Evolutionary conservation across 805 yeast species (phyloP).

Genomic region (Saccharomyces kudriavzevii): DNA sequence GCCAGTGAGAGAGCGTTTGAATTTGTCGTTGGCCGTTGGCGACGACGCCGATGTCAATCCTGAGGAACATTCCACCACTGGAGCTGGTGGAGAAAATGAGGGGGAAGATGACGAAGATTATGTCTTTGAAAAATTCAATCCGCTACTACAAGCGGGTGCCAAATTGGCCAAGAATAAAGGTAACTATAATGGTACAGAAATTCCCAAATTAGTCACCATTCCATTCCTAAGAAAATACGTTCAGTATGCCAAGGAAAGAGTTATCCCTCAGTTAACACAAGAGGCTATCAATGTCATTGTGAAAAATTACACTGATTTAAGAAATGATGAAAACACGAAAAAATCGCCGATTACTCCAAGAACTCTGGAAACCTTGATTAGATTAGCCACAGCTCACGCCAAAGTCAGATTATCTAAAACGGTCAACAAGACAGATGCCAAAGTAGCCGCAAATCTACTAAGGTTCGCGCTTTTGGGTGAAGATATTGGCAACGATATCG

Average conservation of each 20-base stretch:
- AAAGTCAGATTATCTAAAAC: slow-evolving; percentile 78
- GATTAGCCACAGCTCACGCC: slow-evolving; percentile 94
- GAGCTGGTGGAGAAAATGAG: slow-evolving; percentile 20
- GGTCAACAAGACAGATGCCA: slow-evolving; percentile 71
- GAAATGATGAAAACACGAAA: slow-evolving; percentile 73
- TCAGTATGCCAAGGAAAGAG: slow-evolving; percentile 86
- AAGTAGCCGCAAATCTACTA: slow-evolving; percentile 75
- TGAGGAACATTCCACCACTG: slow-evolving; percentile 29
- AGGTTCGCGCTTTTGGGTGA: slow-evolving; percentile 68
- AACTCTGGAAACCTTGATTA: slow-evolving; percentile 90
- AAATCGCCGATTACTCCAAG: slow-evolving; percentile 98
- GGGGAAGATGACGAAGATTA: slow-evolving; percentile 43
- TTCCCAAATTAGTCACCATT: slow-evolving; percentile 54
- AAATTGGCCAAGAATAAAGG: slow-evolving; percentile 33
- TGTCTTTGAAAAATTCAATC: slow-evolving; percentile 79
- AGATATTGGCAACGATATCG: slow-evolving; percentile 23
- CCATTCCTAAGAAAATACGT: slow-evolving; percentile 85
- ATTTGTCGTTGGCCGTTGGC: slow-evolving; percentile 75
- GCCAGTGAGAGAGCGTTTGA: slow-evolving; percentile 74
- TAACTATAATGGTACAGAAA: slow-evolving; percentile 29
- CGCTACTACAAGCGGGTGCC: slow-evolving; percentile 76
- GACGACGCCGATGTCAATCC: slow-evolving; percentile 42
- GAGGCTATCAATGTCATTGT: slow-evolving; percentile 77
- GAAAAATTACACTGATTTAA: slow-evolving; percentile 64
- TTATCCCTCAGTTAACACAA: slow-evolving; percentile 69